Evolutionary conservation across 192 early-diverging fungal genomes (phyloP).

Genomic region (Chytriomyces sp.): DNA sequence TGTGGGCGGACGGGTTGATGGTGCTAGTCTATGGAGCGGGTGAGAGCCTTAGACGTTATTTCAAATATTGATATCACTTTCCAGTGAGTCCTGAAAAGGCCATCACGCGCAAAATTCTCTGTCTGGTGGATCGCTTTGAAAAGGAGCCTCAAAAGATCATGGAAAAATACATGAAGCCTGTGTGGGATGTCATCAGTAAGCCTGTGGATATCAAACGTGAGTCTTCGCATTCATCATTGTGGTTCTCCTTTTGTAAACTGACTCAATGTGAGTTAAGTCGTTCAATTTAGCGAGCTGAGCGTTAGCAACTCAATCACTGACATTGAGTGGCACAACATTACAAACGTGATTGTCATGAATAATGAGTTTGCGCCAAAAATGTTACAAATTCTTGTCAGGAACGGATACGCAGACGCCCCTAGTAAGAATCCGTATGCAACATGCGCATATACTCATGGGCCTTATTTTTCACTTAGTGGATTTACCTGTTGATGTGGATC

Average conservation of each 20-base stretch:
- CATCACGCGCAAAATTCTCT: slow-evolving; percentile 34
- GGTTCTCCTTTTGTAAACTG: background rate
- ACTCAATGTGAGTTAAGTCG: slow-evolving; percentile 30
- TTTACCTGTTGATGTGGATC: slow-evolving; percentile 46
- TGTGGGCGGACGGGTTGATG: slow-evolving; percentile 42
- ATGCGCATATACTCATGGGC: background rate
- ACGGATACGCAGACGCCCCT: slow-evolving; percentile 41
- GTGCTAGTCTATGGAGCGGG: slow-evolving; percentile 43
- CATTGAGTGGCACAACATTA: slow-evolving; percentile 41
- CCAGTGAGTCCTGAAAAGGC: slow-evolving; percentile 25
- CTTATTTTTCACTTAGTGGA: slow-evolving; percentile 34
- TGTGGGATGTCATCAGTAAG: slow-evolving; percentile 41
- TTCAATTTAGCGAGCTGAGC: slow-evolving; percentile 58
- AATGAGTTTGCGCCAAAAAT: slow-evolving; percentile 47
- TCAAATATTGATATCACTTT: background rate
- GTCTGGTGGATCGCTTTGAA: slow-evolving; percentile 55
- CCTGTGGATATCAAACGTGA: slow-evolving; percentile 47
- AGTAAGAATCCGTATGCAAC: too few relatives aligned
- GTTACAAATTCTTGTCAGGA: slow-evolving; percentile 53
- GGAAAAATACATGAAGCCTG: slow-evolving; percentile 56
- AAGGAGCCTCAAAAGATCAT: slow-evolving; percentile 47
- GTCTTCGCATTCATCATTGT: background rate
- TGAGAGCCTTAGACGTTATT: slow-evolving; percentile 22
- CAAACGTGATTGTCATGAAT: slow-evolving; percentile 47
- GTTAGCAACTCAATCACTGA: slow-evolving; percentile 45